A percentile compares a stretch with the other conserved stretches of the same genome.
Conservation (phyloP, 208 protist species). For the Leptomonas pyrrhocoris region DNA sequence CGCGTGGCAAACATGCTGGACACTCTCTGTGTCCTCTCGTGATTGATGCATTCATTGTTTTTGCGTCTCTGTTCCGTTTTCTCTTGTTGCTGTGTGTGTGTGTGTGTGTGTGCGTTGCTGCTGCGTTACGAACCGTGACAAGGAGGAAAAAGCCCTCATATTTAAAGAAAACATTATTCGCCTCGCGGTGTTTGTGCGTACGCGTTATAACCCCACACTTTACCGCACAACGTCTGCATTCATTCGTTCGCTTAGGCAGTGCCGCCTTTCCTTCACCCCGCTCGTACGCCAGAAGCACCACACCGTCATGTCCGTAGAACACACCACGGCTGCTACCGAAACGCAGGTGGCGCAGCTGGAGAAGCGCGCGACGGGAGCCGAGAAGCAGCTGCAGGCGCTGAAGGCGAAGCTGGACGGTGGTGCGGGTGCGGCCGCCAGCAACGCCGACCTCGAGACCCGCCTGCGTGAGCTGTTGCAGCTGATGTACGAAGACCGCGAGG, state of each 20-base stretch:
- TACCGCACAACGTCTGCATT: constrained; percentile 4
- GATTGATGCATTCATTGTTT: too few relatives aligned
- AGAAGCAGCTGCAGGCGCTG: constrained; percentile 54
- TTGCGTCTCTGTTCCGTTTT: too few relatives aligned
- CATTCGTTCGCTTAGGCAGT: constrained; percentile 20
- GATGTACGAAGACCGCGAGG: constrained; percentile 70
- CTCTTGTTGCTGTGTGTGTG: too few relatives aligned
- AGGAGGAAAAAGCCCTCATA: too few relatives aligned
- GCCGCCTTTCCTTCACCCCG: background rate
- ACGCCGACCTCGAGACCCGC: constrained; percentile 31
- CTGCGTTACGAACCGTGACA: too few relatives aligned
- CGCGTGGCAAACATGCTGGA: too few relatives aligned
- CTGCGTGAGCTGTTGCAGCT: constrained; percentile 65
- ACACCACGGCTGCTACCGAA: background rate
- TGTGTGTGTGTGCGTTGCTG: too few relatives aligned
- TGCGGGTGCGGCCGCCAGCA: constrained; percentile 5
- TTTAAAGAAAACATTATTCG: too few relatives aligned
- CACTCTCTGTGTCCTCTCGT: too few relatives aligned
- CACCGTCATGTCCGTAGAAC: constrained; percentile 12
- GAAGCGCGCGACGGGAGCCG: constrained; percentile 47
- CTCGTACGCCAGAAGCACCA: background rate
- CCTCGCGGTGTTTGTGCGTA: too few relatives aligned
- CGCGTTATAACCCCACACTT: too few relatives aligned
- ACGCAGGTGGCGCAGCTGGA: constrained; percentile 52
- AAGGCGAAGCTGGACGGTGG: constrained; percentile 34